Evolutionary conservation across 2,329 filamentous ascomycete species (phyloP).

Genomic region (Ophiocordyceps camponoti-floridani): DNA sequence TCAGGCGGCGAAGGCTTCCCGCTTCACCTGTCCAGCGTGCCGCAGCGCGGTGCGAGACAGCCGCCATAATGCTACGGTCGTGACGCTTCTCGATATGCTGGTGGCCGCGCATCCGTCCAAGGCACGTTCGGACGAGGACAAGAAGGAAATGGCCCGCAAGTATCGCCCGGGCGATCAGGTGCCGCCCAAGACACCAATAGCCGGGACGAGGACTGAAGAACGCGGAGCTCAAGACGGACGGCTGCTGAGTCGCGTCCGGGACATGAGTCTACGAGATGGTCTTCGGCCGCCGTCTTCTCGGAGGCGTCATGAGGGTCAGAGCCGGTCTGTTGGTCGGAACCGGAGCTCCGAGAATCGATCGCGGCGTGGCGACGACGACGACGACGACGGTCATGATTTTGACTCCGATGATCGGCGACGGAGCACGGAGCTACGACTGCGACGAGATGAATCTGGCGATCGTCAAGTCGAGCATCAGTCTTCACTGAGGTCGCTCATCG

Average conservation of each 20-base stretch:
- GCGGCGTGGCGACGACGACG: too few relatives aligned
- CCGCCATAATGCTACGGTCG: constrained; percentile 77
- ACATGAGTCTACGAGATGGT: constrained; percentile 55
- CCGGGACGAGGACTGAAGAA: constrained; percentile 29
- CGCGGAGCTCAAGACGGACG: constrained; percentile 52
- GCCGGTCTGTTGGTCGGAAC: constrained; percentile 16
- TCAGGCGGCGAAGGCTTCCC: constrained; percentile 43
- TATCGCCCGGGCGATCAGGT: constrained; percentile 75
- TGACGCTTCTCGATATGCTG: constrained; percentile 78
- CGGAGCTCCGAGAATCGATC: constrained; percentile 11
- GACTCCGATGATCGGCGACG: constrained; percentile 3
- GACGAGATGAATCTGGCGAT: constrained; percentile 23
- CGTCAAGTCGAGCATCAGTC: constrained; percentile 75
- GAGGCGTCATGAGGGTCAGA: constrained; percentile 13
- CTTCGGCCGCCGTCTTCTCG: constrained; percentile 14
- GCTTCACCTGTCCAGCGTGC: constrained; percentile 86
- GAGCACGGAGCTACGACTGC: constrained; percentile 16
- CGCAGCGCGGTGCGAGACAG: constrained; percentile 74
- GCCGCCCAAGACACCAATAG: constrained; percentile 38
- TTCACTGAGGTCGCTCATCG: constrained; percentile 70
- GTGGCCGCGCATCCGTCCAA: constrained; percentile 63
- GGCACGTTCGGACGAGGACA: constrained; percentile 52
- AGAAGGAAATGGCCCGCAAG: constrained; percentile 52
- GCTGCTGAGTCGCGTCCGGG: constrained; percentile 52
- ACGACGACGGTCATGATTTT: too few relatives aligned